phyloP scores from a whole-genome alignment of 2,329 filamentous ascomycete species.

The Neofusicoccum parvum region DNA sequence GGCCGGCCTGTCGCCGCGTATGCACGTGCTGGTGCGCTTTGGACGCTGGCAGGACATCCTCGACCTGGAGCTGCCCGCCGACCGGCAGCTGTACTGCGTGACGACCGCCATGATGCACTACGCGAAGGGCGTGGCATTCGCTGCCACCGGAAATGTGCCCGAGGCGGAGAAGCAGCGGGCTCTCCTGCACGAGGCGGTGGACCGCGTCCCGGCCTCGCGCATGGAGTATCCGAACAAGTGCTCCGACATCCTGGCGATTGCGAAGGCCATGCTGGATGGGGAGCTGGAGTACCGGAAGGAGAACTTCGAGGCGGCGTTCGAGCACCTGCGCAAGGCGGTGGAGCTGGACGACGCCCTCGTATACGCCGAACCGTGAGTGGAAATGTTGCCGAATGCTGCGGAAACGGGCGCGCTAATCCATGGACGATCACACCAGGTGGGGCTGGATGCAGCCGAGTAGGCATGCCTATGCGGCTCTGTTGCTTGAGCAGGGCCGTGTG shows the following conservation, averaged over 20 bases:
- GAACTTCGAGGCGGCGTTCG: slow-evolving; percentile 62
- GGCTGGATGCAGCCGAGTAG: slow-evolving; percentile 77
- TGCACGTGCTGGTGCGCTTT: slow-evolving; percentile 73
- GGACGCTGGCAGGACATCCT: slow-evolving; percentile 71
- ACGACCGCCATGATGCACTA: slow-evolving; percentile 71
- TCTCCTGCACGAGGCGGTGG: slow-evolving; percentile 55
- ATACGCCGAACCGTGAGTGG: slow-evolving; percentile 66
- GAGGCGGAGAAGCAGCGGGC: slow-evolving; percentile 57
- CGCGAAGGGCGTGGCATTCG: slow-evolving; percentile 67
- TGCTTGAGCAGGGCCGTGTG: slow-evolving; percentile 64
- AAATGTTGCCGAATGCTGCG: no score
- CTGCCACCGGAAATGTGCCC: slow-evolving; percentile 57
- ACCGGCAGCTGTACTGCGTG: slow-evolving; percentile 65
- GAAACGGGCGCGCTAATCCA: background rate
- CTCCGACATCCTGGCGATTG: slow-evolving; percentile 63
- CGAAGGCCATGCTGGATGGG: slow-evolving; percentile 67
- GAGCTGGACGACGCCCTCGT: slow-evolving; percentile 63
- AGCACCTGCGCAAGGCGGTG: slow-evolving; percentile 60
- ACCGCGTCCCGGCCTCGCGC: slow-evolving; percentile 59
- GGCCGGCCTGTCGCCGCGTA: slow-evolving; percentile 66
- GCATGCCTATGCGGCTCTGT: slow-evolving; percentile 70
- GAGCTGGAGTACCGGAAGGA: slow-evolving; percentile 71
- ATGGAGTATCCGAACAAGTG: slow-evolving; percentile 71
- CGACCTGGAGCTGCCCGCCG: slow-evolving; percentile 57
- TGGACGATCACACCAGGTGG: slow-evolving; percentile 47